Base-by-base conservation (phyloP, 495 filamentous ascomycete genomes). In the Xylaria acuta region DNA sequence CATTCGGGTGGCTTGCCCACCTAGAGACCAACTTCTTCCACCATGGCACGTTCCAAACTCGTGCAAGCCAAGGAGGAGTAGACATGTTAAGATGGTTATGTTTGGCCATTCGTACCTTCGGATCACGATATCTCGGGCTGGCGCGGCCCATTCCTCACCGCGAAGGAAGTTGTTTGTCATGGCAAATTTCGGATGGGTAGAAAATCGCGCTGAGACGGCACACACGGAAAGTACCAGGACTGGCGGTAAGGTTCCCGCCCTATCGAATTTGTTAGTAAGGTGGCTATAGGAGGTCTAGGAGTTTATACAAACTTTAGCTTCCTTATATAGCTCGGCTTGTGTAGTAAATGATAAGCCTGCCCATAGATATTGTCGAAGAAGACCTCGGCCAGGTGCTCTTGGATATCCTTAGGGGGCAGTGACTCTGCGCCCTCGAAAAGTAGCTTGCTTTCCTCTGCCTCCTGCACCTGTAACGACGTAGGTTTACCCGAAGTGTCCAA, bases 41-140 rank as follows among this genome's bases (percentile, higher is more conserved):
- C 96, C 96, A 79, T 98, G 95, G 78, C 96, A 98, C 54, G 96
- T 98, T 38, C 96, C 96, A 75, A 99, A 97, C 76, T 97, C 95
- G 77, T 99, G 96, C 60, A 99, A 84, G 18, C 95, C 94, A 59
- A 99, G 86, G 20, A 98, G 88, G 22, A 98, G 76, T 67, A 97
- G 90, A 27, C 94, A 94, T 18, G 94, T 97, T 38, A 99, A 82
- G 36, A 96, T 97, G 3, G 95, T 97, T 66, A 99, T 97, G 76
- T 97, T 99, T 0, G 96, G 95, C 80, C 93, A 93, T 80, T 97
- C 95, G 75, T 97, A 97, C 68, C 93, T 88, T 75, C 90, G 92
- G 49, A 94, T 83, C 43, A 94, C 89, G 72, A 97, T 96, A 64
- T 93, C 91, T 51, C 94, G 89, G 27, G 95, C 95, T 40, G 92